Evolutionary conservation across 1,139 yeast genomes (phyloP).

Genomic region (Diutina scorzettiae): DNA sequence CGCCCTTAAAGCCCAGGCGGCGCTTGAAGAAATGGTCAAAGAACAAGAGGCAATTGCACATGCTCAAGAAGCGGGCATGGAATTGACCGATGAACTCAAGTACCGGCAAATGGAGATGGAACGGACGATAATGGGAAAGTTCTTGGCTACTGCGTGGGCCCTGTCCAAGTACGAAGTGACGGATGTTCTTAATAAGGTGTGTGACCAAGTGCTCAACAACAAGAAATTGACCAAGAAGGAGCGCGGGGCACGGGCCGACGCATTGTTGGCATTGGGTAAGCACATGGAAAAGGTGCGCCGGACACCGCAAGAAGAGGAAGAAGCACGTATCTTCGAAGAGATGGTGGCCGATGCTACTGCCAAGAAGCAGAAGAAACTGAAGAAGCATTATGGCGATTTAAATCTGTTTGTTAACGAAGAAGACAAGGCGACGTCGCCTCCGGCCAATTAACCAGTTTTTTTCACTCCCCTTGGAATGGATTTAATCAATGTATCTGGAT

Average conservation of each 20-base stretch:
- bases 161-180: conserved; percentile 65
- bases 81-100: conserved; percentile 26
- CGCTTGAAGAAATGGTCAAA: conserved; percentile 30
- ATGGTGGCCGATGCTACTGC: conserved; percentile 57
- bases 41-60: conserved; percentile 24
- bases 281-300: conserved; percentile 45
- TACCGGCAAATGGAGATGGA: conserved; percentile 44
- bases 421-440: too few relatives aligned
- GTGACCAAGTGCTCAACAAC: conserved; percentile 47
- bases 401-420: conserved; percentile 1
- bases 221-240: conserved; percentile 39
- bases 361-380: conserved; percentile 14
- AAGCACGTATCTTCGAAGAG: conserved; percentile 65
- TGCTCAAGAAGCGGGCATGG: conserved; percentile 16
- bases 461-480: too few relatives aligned
- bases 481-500: too few relatives aligned
- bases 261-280: conserved; percentile 45
- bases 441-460: too few relatives aligned
- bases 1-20: conserved; percentile 30
- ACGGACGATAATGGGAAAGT: conserved; percentile 57
- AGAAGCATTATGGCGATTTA: not conserved
- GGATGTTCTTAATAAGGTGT: conserved; percentile 53
- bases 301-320: conserved; percentile 60
- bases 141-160: conserved; percentile 72
- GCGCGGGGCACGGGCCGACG: conserved; percentile 47